A percentile compares a stretch with the other conserved stretches of the same genome.
Evolutionary conservation across 2,329 filamentous ascomycete genomes (phyloP).

Genomic region (Cladosporium sp.): DNA sequence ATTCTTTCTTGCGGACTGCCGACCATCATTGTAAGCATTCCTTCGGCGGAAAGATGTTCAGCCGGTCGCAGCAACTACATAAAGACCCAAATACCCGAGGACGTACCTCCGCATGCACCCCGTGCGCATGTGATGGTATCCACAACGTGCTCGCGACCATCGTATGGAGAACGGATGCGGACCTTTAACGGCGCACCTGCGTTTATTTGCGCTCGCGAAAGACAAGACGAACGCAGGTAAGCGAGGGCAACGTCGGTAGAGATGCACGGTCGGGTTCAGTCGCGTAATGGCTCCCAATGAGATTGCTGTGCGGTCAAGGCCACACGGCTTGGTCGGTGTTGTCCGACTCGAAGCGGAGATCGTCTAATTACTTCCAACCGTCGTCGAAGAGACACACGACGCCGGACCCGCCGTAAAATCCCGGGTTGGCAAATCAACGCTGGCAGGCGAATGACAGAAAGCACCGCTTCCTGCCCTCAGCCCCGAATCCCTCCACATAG

Average conservation of each 20-base stretch:
- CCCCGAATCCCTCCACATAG: slow-evolving; percentile 7
- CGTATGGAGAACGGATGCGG: neutral
- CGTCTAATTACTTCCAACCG: neutral
- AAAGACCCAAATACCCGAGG: too few species aligned
- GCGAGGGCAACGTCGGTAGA: neutral
- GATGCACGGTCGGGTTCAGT: too few species aligned
- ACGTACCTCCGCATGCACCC: neutral
- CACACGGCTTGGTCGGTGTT: neutral
- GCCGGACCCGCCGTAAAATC: neutral
- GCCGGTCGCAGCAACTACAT: too few species aligned
- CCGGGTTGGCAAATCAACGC: neutral
- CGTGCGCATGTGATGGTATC: slow-evolving; percentile 5
- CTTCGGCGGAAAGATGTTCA: too few species aligned
- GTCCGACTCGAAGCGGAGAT: neutral
- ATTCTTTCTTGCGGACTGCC: too few species aligned
- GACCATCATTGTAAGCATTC: too few species aligned
- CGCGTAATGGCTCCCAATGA: too few species aligned
- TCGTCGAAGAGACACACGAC: neutral
- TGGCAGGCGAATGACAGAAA: neutral
- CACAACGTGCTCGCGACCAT: slow-evolving; percentile 1
- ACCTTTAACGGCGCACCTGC: neutral
- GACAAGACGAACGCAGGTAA: neutral
- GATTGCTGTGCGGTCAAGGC: too few species aligned
- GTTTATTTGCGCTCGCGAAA: neutral
- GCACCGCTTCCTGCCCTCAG: neutral